phyloP scores from a whole-genome alignment of 305 asterid species.

The Fraxinus baroniana region DNA sequence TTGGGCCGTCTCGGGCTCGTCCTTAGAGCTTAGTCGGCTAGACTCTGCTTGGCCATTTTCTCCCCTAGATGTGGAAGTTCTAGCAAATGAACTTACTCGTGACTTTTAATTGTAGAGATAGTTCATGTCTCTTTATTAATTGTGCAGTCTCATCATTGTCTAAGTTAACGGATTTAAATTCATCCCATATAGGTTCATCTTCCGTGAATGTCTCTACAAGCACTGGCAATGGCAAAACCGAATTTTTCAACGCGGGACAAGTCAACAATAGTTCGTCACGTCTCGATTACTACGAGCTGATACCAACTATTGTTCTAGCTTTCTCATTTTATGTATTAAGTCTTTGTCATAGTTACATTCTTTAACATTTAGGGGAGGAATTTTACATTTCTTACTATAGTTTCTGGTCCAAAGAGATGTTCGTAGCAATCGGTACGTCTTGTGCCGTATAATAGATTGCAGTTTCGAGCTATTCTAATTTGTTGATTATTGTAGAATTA shows the following conservation, averaged over 20 bases:
- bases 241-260: conserved; percentile 48
- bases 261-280: conserved; percentile 20
- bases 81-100: background rate
- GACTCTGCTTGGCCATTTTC: background rate
- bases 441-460: background rate
- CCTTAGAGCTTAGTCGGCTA: background rate
- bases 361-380: conserved; percentile 18
- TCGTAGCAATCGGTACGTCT: background rate
- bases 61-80: background rate
- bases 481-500: background rate
- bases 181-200: conserved; percentile 33
- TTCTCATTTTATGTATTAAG: conserved; percentile 19
- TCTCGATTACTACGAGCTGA: background rate
- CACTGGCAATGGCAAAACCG: conserved; percentile 38
- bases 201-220: conserved; percentile 43
- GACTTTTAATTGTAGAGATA: background rate
- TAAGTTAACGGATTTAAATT: background rate
- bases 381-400: background rate
- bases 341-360: conserved; percentile 18
- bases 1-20: too few species aligned
- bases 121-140: background rate
- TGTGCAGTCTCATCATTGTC: background rate
- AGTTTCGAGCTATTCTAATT: background rate
- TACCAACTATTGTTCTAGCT: conserved; percentile 19
- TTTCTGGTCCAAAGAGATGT: background rate